These are phyloP conservation scores for Hibiscus mutabilis DNA, from an alignment of 345 rosid genomes.

Conservation along the genomic window DNA sequence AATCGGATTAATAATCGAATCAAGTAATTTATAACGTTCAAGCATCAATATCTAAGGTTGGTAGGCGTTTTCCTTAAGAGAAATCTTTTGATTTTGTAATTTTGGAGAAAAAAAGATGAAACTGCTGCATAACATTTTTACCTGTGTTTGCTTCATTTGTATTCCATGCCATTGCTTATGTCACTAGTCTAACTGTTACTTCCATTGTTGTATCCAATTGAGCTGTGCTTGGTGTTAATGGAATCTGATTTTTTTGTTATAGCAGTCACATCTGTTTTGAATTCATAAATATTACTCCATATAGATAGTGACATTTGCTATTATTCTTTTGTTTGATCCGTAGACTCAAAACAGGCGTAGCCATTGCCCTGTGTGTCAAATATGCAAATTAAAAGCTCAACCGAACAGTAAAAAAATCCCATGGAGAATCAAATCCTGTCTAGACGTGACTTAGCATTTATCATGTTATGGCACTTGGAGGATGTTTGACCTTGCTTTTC, in stretches of 20 bases:
- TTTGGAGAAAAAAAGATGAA: no score
- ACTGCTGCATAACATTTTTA: no score
- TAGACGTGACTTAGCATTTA: neutral
- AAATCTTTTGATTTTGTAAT: no score
- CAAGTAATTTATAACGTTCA: no score
- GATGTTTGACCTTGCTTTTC: neutral
- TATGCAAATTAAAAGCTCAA: neutral
- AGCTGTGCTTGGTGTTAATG: neutral
- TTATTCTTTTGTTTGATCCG: neutral
- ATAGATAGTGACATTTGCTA: neutral
- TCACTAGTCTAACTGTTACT: neutral
- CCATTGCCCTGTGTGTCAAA: neutral
- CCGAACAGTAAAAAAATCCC: neutral
- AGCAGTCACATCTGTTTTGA: neutral
- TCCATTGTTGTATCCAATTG: neutral
- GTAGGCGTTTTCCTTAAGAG: no score
- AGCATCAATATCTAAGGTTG: no score
- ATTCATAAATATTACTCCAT: neutral
- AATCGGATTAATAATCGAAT: no score
- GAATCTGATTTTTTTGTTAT: no score
- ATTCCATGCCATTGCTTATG: no score
- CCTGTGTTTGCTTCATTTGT: neutral
- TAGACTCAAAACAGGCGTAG: neutral
- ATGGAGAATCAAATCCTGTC: neutral
- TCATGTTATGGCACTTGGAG: neutral